Conservation (phyloP, 2,329 filamentous ascomycete genomes). For the Xenosphaeropsis pyriputrescens region DNA sequence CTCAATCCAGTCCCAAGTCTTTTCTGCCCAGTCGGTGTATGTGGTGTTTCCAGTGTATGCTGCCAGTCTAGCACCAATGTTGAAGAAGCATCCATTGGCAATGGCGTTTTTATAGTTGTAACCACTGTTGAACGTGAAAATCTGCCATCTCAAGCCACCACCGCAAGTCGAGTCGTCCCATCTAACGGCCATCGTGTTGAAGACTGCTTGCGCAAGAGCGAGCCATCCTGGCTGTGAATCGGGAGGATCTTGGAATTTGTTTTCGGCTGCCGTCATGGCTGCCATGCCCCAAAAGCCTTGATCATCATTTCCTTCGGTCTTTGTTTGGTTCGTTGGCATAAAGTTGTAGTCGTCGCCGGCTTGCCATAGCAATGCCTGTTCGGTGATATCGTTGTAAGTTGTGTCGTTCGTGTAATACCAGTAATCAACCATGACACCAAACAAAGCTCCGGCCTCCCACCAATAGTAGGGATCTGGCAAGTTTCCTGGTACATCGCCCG, state of each 20-base stretch:
- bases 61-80: conserved; percentile 49
- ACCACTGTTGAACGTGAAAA: conserved; percentile 70
- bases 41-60: conserved; percentile 66
- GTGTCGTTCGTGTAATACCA: conserved; percentile 68
- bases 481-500: conserved; percentile 31
- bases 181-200: conserved; percentile 59
- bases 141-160: conserved; percentile 75
- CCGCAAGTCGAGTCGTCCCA: conserved; percentile 56
- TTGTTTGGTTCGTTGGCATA: conserved; percentile 59
- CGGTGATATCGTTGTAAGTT: conserved; percentile 52
- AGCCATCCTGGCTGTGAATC: conserved; percentile 47
- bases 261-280: conserved; percentile 55
- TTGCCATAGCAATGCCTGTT: conserved; percentile 57
- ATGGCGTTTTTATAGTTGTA: conserved; percentile 62
- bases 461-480: conserved; percentile 36
- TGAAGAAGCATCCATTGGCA: conserved; percentile 45
- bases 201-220: conserved; percentile 61
- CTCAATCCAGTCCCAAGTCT: conserved; percentile 55
- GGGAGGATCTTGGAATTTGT: conserved; percentile 42
- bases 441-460: conserved; percentile 61
- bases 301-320: conserved; percentile 58
- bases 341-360: conserved; percentile 58
- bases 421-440: conserved; percentile 61
- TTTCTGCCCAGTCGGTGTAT: conserved; percentile 64
- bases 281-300: conserved; percentile 62